Percentiles rank a stretch among this genome's conserved stretches.
Conservation (phyloP, 495 filamentous ascomycete species). For the Halenospora varia region DNA sequence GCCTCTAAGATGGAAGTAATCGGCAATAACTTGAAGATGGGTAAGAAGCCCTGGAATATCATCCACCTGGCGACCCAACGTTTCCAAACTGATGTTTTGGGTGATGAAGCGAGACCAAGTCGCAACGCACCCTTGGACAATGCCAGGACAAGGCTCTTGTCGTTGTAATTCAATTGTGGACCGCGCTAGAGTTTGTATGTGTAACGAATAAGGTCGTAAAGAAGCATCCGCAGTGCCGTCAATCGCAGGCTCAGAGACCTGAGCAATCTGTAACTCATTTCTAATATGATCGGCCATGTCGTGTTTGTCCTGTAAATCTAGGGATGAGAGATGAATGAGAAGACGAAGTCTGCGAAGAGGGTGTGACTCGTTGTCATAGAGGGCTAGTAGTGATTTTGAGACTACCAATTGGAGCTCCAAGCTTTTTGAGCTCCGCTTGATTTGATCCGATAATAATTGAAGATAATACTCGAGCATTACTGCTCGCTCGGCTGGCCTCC, state of each 20-base stretch:
- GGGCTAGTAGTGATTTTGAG: slow-evolving; percentile 29
- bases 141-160: slow-evolving; percentile 39
- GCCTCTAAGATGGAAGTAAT: slow-evolving; percentile 77
- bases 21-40: slow-evolving; percentile 64
- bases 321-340: slow-evolving; percentile 37
- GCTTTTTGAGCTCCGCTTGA: not conserved
- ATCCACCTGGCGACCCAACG: slow-evolving; percentile 55
- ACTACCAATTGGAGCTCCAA: slow-evolving; percentile 5
- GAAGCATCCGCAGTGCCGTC: slow-evolving; percentile 42
- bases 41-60: slow-evolving; percentile 54
- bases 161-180: slow-evolving; percentile 52
- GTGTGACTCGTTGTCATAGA: slow-evolving; percentile 35
- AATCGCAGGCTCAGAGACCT: not conserved
- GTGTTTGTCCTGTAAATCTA: slow-evolving; percentile 19
- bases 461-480: slow-evolving; percentile 46
- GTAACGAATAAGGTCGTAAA: slow-evolving; percentile 45
- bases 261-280: not conserved
- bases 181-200: slow-evolving; percentile 54
- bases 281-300: slow-evolving; percentile 1
- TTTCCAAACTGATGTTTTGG: slow-evolving; percentile 40
- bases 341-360: slow-evolving; percentile 46
- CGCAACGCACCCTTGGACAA: slow-evolving; percentile 43
- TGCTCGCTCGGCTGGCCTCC: slow-evolving; percentile 34
- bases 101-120: slow-evolving; percentile 51
- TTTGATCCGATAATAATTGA: slow-evolving; percentile 20